phyloP scores from a whole-genome alignment of 129 eudicot genomes.

The Logfia minima region DNA sequence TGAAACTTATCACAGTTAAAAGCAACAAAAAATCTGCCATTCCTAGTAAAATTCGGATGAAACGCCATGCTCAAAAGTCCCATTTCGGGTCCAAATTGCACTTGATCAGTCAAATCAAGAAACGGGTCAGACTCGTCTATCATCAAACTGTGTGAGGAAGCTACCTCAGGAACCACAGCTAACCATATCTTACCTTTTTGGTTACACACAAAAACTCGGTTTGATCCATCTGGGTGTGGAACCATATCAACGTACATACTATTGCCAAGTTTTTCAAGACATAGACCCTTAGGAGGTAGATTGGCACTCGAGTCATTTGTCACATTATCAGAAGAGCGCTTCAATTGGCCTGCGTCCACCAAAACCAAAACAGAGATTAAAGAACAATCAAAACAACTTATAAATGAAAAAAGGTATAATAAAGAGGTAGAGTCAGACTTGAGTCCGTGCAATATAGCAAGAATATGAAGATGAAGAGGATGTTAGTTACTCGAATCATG shows the following conservation, averaged over 20 bases:
- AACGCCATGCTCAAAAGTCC: constrained; percentile 49
- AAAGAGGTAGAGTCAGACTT: constrained; percentile 6
- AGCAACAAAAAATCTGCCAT: constrained; percentile 50
- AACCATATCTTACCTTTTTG: constrained; percentile 49
- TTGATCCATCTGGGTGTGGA: constrained; percentile 47
- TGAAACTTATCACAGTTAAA: constrained; percentile 48
- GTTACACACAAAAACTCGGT: constrained; percentile 39
- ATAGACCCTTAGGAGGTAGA: constrained; percentile 34
- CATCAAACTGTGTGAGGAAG: constrained; percentile 24
- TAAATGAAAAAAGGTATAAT: background rate
- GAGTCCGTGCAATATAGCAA: constrained; percentile 20
- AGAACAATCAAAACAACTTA: background rate
- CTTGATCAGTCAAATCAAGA: constrained; percentile 45
- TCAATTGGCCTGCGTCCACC: constrained; percentile 22
- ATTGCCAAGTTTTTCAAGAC: constrained; percentile 40
- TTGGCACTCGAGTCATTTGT: background rate
- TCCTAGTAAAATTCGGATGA: constrained; percentile 46
- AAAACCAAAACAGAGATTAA: constrained; percentile 12
- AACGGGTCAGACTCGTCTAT: constrained; percentile 29
- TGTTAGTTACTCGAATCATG: constrained; percentile 26
- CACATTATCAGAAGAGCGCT: constrained; percentile 21
- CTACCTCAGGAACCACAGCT: constrained; percentile 41
- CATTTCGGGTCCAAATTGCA: constrained; percentile 35
- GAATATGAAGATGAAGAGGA: constrained; percentile 25
- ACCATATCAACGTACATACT: constrained; percentile 33